These are phyloP conservation scores for Rhinocladiella similis DNA, from an alignment of 2,329 filamentous ascomycete species.

Conservation along the genomic window DNA sequence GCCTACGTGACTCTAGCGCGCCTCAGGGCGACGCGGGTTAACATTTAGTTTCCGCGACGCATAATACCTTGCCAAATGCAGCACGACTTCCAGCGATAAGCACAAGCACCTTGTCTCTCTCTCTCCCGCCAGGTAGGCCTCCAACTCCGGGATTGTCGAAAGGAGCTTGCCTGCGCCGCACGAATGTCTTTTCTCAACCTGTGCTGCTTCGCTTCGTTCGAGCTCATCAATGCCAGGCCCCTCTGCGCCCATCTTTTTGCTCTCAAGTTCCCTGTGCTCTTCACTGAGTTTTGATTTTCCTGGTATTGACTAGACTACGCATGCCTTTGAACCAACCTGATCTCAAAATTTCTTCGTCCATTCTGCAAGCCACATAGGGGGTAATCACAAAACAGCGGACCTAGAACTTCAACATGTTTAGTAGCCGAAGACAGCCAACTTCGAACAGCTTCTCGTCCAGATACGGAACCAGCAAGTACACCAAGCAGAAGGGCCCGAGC, in stretches of 20 bases:
- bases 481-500: constrained; percentile 32
- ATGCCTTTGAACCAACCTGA: no score
- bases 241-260: constrained; percentile 4
- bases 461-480: constrained; percentile 44
- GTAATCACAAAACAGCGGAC: no score
- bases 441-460: constrained; percentile 41
- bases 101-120: not conserved
- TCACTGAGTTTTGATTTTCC: not conserved
- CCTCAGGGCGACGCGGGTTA: constrained; percentile 6
- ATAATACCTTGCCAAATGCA: constrained; percentile 12
- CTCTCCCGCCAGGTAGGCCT: constrained; percentile 2
- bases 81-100: constrained; percentile 7
- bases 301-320: not conserved
- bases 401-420: constrained; percentile 16
- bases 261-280: not conserved
- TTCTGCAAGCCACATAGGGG: no score
- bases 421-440: constrained; percentile 26
- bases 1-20: constrained; percentile 6
- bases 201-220: constrained; percentile 2
- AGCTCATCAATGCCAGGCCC: constrained; percentile 16
- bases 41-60: constrained; percentile 9
- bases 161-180: constrained; percentile 9
- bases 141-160: constrained; percentile 12
- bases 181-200: constrained; percentile 9
- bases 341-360: not conserved